Conservation (phyloP, 306 rosid species). For the Coriaria nepalensis region DNA sequence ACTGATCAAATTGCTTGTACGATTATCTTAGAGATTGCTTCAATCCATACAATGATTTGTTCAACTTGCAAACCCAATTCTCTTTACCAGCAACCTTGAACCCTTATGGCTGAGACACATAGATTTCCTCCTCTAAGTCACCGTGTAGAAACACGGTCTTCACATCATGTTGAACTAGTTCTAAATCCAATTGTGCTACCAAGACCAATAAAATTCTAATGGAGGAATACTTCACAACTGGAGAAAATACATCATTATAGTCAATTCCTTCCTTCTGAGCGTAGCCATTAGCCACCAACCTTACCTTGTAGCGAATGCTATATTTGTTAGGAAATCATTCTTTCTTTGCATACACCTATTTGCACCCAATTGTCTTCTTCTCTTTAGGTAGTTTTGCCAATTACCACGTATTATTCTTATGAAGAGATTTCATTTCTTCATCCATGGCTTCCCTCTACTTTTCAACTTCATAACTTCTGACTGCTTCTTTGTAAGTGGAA, state of each 20-base stretch:
- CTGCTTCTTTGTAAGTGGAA: background rate
- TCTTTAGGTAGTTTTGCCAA: background rate
- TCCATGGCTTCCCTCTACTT: background rate
- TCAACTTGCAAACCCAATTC: background rate
- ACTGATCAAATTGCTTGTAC: no score
- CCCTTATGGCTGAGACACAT: background rate
- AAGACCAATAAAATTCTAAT: background rate
- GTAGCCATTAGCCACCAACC: background rate
- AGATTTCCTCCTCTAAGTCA: background rate
- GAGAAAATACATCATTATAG: background rate
- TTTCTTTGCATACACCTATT: background rate
- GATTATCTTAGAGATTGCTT: no score
- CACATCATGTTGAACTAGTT: background rate
- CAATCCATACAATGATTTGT: background rate
- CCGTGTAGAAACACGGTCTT: background rate
- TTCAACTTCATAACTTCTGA: background rate
- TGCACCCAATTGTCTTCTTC: background rate
- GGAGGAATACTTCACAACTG: background rate
- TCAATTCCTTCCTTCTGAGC: background rate
- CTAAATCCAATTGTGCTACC: background rate
- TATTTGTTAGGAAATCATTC: background rate
- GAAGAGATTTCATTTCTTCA: background rate
- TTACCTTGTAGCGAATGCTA: background rate
- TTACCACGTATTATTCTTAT: background rate
- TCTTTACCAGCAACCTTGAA: background rate